phyloP scores from a whole-genome alignment of 495 filamentous ascomycete genomes.

The Annulohypoxylon bovei region DNA sequence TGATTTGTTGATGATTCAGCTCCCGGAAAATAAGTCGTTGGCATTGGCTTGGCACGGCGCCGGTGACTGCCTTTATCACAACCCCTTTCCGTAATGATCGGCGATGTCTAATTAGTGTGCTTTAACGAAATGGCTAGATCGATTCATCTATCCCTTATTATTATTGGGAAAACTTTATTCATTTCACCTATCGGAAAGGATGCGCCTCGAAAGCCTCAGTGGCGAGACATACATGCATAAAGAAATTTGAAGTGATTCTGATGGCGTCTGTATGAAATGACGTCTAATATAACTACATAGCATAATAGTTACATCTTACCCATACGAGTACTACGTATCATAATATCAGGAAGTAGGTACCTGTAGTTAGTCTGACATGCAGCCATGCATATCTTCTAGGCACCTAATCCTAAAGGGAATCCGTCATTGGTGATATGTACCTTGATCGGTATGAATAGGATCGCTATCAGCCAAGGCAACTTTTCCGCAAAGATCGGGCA shows the following conservation, averaged over 20 bases:
- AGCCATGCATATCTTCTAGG: too few relatives aligned
- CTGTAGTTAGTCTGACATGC: too few relatives aligned
- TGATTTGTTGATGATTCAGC: constrained; percentile 34
- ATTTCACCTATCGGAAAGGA: not conserved
- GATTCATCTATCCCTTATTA: constrained; percentile 1
- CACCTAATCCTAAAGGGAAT: too few relatives aligned
- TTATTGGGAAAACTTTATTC: too few relatives aligned
- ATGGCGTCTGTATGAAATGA: not conserved
- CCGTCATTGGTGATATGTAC: too few relatives aligned
- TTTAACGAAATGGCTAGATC: not conserved
- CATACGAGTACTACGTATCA: too few relatives aligned
- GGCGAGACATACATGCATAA: not conserved
- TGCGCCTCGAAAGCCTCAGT: not conserved
- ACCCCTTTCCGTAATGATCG: constrained; percentile 15
- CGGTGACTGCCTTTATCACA: constrained; percentile 2
- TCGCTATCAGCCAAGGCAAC: too few relatives aligned
- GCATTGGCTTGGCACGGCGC: constrained; percentile 17
- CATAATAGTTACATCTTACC: too few relatives aligned
- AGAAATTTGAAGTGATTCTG: not conserved
- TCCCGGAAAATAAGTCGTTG: constrained; percentile 11
- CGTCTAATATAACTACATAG: not conserved
- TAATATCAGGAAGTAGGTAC: too few relatives aligned
- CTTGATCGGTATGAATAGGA: too few relatives aligned
- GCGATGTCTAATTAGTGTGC: not conserved
- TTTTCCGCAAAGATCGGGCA: not conserved